These are phyloP conservation scores for Pseudovirgaria hyperparasitica DNA, from an alignment of 2,329 filamentous ascomycete genomes.

Conservation along the genomic window DNA sequence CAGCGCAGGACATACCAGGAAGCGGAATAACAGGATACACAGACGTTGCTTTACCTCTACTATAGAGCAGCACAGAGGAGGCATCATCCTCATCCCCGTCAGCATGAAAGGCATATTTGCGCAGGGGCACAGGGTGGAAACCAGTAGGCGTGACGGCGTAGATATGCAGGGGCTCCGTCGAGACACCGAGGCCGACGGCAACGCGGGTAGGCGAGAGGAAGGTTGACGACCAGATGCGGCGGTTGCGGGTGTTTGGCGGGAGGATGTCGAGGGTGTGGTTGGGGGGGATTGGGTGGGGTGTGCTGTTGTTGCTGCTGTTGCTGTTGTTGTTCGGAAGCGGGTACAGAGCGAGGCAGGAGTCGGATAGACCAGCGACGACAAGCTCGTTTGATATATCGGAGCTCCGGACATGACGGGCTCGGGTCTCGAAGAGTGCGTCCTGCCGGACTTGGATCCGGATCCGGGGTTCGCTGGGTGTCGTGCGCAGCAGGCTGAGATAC, in stretches of 20 bases:
- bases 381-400: constrained; percentile 16
- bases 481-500: constrained; percentile 27
- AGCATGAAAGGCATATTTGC: constrained; percentile 24
- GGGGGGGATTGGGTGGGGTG: too few relatives aligned
- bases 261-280: too few relatives aligned
- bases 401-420: too few relatives aligned
- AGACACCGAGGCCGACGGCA: constrained; percentile 37
- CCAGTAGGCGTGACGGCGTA: constrained; percentile 37
- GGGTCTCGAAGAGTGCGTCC: too few relatives aligned
- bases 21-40: constrained; percentile 35
- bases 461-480: constrained; percentile 8
- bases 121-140: constrained; percentile 23
- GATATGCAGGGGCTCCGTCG: constrained; percentile 33
- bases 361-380: constrained; percentile 39
- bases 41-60: constrained; percentile 15
- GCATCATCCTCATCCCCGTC: constrained; percentile 7
- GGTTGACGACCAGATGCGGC: constrained; percentile 36
- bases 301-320: too few relatives aligned
- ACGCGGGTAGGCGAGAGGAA: constrained; percentile 39
- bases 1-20: constrained; percentile 15
- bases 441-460: constrained; percentile 9
- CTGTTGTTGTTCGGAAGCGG: too few relatives aligned
- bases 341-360: constrained; percentile 34
- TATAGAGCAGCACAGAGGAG: constrained; percentile 10
- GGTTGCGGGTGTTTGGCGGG: constrained; percentile 7